These are phyloP conservation scores for Neckera pumila DNA, from an alignment of 225 moss, liverwort and hornwort genomes.

Conservation along the genomic window DNA sequence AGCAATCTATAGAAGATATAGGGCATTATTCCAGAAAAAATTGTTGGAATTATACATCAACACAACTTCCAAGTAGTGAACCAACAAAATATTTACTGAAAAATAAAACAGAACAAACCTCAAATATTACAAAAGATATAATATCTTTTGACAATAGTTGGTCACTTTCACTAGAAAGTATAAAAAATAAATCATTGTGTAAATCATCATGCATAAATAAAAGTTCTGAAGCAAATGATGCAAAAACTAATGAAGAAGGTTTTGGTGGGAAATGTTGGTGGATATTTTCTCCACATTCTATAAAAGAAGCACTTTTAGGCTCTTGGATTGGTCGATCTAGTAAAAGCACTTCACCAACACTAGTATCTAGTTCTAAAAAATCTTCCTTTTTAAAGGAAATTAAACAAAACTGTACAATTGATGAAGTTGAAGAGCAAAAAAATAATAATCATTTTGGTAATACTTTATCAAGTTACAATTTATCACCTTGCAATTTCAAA, in stretches of 20 bases:
- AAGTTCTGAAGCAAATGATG: neutral
- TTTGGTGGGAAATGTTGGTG: neutral
- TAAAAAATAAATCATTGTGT: neutral
- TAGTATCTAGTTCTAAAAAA: neutral
- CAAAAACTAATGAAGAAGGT: neutral
- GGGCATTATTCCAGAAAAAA: neutral
- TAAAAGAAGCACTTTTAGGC: neutral
- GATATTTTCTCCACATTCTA: neutral
- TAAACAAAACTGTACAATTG: neutral
- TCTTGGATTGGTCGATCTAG: neutral
- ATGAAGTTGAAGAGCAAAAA: neutral
- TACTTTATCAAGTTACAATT: neutral
- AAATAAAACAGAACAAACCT: neutral
- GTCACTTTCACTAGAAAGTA: neutral
- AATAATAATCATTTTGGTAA: neutral
- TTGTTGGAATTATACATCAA: neutral
- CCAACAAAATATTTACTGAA: neutral
- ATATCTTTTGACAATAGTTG: neutral
- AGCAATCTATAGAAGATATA: neutral
- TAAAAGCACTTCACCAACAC: neutral
- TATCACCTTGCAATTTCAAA: neutral
- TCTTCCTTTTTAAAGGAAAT: neutral
- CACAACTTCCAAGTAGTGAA: neutral
- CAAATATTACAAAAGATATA: neutral
- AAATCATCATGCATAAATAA: neutral